phyloP scores from a whole-genome alignment of 805 yeast genomes.

The Yamadazyma akitaensis region DNA sequence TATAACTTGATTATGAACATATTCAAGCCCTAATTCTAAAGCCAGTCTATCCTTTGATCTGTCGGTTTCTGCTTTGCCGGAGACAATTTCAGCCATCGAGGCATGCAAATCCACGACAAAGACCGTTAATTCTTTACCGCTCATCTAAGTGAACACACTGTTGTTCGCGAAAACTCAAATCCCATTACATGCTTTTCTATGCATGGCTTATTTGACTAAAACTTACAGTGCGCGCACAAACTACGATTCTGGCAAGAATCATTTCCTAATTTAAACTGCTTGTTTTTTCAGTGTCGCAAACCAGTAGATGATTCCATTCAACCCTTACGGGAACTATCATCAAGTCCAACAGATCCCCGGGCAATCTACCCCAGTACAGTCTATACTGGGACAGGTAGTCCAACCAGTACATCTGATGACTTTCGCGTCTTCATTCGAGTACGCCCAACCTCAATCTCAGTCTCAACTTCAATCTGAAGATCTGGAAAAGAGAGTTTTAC shows the following conservation, averaged over 20 bases:
- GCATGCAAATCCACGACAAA: slow-evolving; percentile 51
- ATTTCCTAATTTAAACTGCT: background rate
- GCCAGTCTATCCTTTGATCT: slow-evolving; percentile 11
- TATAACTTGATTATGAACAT: slow-evolving; percentile 33
- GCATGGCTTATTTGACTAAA: slow-evolving; percentile 7
- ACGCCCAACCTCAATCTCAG: background rate
- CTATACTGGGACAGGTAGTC: background rate
- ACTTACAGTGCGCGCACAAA: slow-evolving; percentile 3
- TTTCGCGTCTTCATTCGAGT: background rate
- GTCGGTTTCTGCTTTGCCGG: slow-evolving; percentile 11
- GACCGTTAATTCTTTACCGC: slow-evolving; percentile 36
- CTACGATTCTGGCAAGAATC: background rate
- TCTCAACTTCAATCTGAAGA: background rate
- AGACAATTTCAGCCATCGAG: slow-evolving; percentile 32
- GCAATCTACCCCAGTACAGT: background rate
- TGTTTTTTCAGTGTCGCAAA: background rate
- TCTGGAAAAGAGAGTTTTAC: background rate
- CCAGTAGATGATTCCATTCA: slow-evolving; percentile 2
- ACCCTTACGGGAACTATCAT: slow-evolving; percentile 1
- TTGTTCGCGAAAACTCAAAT: background rate
- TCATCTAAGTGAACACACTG: background rate
- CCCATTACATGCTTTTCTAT: background rate
- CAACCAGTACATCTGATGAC: background rate
- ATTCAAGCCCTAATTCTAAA: slow-evolving; percentile 36
- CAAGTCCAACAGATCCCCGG: background rate